Evolutionary conservation across 495 filamentous ascomycete genomes (phyloP).

Genomic region (Achaetomiella virescens): DNA sequence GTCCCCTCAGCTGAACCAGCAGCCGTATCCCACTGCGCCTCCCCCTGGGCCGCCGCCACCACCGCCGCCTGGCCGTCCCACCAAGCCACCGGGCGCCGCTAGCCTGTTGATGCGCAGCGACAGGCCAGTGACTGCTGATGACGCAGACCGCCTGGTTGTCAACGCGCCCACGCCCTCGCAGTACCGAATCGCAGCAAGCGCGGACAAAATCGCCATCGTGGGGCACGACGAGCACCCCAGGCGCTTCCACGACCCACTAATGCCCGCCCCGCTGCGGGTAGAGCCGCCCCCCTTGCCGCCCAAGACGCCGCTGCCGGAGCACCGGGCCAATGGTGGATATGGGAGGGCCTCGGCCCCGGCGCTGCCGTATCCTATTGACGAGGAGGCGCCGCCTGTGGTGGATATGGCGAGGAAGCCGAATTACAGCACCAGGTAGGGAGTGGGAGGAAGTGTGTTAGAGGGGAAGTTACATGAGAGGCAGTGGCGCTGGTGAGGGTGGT

Average conservation of each 20-base stretch:
- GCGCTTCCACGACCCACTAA: slow-evolving; percentile 38
- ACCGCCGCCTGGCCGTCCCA: slow-evolving; percentile 20
- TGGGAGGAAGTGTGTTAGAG: neutral
- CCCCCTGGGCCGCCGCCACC: slow-evolving; percentile 27
- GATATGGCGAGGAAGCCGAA: slow-evolving; percentile 84
- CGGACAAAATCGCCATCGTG: slow-evolving; percentile 57
- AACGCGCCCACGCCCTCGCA: slow-evolving; percentile 49
- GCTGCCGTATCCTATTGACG: slow-evolving; percentile 68
- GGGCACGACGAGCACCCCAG: slow-evolving; percentile 53
- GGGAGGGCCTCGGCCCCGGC: slow-evolving; percentile 17
- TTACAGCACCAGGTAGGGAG: slow-evolving; percentile 49
- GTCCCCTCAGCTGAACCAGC: slow-evolving; percentile 26
- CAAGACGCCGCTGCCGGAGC: slow-evolving; percentile 68
- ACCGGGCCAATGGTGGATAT: neutral
- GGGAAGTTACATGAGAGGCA: neutral
- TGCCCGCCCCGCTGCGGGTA: slow-evolving; percentile 40
- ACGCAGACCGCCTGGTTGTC: slow-evolving; percentile 42
- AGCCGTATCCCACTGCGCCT: slow-evolving; percentile 33
- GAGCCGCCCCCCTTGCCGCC: slow-evolving; percentile 75
- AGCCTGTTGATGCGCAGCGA: slow-evolving; percentile 20
- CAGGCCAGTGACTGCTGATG: slow-evolving; percentile 14
- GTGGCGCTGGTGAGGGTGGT: slow-evolving; percentile 1
- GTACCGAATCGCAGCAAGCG: slow-evolving; percentile 40
- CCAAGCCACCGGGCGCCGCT: slow-evolving; percentile 22
- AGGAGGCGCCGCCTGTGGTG: slow-evolving; percentile 75